Base-by-base conservation (phyloP, 1,284 basidiomycete species). In the Sanguinoderma infundibulare region DNA sequence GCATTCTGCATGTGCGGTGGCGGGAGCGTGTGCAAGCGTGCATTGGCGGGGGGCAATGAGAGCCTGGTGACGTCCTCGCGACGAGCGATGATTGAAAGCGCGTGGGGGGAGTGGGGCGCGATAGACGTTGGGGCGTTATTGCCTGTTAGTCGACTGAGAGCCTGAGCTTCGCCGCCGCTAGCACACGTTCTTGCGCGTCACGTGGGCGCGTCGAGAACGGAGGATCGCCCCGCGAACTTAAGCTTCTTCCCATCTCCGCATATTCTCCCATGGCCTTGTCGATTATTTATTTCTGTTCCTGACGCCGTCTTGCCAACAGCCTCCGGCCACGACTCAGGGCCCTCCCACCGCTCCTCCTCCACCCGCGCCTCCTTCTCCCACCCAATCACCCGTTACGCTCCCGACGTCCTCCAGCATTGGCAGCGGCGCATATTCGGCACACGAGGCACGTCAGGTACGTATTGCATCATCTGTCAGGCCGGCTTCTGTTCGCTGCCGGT, bases 141-240 rank as follows among this genome's bases (percentile, higher is more conserved):
- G n/a, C n/a, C n/a, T n/a, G n/a, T n/a, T n/a, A n/a, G n/a, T n/a
- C n/a, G n/a, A n/a, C n/a, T n/a, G n/a, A n/a, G n/a, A n/a, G n/a
- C n/a, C n/a, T n/a, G 28, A 22, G 17, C 36, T 53, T 28, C 51
- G 42, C 57, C 54, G 55, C 52, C n/a, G 46, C 47, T 52, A 46
- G 24, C 22, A 54, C 61, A 59, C 58, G 61, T 61, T 62, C 62
- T 52, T 44, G 28, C 49, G 51, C 60, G 53, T 66, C 65, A 66
- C 65, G 62, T 66, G 65, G 62, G 62, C 62, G 65, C 65, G 62
- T 66, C 54, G 62, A 59, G 61, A 62, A 62, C 57, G 62, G 63
- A 6, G 24, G 36, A 36, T 57, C 55, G 64, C 53, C 35, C 61
- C 51, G 59, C 60, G 36, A 61, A 44, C n/a, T 54, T 53, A 47